Evolutionary conservation across 257 asterid genomes (phyloP).

Genomic region (Nicotiana paniculata): DNA sequence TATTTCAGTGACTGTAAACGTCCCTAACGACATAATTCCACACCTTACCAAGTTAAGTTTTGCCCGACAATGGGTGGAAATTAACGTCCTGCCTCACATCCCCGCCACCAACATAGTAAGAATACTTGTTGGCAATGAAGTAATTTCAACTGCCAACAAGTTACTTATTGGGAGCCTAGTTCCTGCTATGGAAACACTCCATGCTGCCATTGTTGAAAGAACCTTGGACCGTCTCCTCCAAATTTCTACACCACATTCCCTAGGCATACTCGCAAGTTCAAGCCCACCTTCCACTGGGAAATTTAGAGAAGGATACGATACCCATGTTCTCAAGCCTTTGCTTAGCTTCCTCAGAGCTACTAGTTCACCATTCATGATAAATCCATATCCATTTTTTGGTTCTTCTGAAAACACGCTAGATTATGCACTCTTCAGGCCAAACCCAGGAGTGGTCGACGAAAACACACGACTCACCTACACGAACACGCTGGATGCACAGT

Average conservation of each 20-base stretch:
- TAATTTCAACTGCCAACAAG: slow-evolving; percentile 44
- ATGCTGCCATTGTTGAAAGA: slow-evolving; percentile 34
- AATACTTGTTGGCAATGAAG: slow-evolving; percentile 62
- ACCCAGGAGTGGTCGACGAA: slow-evolving; percentile 33
- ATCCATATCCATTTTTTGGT: slow-evolving; percentile 43
- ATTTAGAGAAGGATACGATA: slow-evolving; percentile 37
- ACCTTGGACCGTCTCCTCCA: slow-evolving; percentile 29
- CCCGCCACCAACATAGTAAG: slow-evolving; percentile 46
- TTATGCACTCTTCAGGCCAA: slow-evolving; percentile 39
- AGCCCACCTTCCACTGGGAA: slow-evolving; percentile 57
- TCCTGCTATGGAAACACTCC: slow-evolving; percentile 65
- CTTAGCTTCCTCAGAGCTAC: slow-evolving; percentile 38
- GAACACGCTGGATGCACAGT: slow-evolving; percentile 42
- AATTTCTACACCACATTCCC: slow-evolving; percentile 61
- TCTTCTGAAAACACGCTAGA: slow-evolving; percentile 28
- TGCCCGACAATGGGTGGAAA: slow-evolving; percentile 50
- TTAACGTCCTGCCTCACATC: slow-evolving; percentile 34
- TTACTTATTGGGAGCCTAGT: slow-evolving; percentile 38
- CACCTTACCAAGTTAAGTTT: slow-evolving; percentile 24
- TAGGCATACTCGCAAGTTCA: slow-evolving; percentile 54
- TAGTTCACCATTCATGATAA: slow-evolving; percentile 38
- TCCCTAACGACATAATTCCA: slow-evolving; percentile 48
- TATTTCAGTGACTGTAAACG: slow-evolving; percentile 39
- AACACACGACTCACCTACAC: slow-evolving; percentile 28
- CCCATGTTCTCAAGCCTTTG: slow-evolving; percentile 35